A percentile compares a stretch with the other conserved stretches of the same genome.
Evolutionary conservation across 1,284 basidiomycete genomes (phyloP).

Genomic region (Stygiomarasmius scandens): DNA sequence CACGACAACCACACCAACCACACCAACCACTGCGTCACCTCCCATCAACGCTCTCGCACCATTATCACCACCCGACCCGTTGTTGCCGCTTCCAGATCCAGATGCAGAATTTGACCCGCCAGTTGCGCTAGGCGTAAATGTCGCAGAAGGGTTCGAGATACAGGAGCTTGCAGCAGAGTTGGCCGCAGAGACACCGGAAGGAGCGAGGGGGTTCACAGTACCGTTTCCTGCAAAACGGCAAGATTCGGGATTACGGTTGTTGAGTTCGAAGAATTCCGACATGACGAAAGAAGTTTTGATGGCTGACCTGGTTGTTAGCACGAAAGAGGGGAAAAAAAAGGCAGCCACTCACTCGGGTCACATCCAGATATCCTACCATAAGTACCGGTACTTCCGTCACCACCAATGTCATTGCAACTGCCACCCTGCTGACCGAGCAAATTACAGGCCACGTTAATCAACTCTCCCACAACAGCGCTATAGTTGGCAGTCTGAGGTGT

Average conservation of each 20-base stretch:
- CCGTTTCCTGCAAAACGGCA: constrained; percentile 86
- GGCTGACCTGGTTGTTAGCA: constrained; percentile 38
- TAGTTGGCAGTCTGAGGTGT: constrained; percentile 64
- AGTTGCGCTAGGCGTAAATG: constrained; percentile 60
- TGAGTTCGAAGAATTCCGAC: constrained; percentile 76
- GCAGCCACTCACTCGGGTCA: constrained; percentile 59
- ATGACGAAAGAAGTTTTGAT: constrained; percentile 85
- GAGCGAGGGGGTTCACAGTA: constrained; percentile 65
- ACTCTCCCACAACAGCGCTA: constrained; percentile 60
- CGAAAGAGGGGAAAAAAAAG: constrained; percentile 14
- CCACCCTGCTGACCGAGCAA: constrained; percentile 65
- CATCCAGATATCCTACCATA: constrained; percentile 82
- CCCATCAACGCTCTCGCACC: constrained; percentile 33
- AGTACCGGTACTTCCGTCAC: constrained; percentile 71
- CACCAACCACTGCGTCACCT: constrained; percentile 43
- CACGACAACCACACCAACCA: constrained; percentile 41
- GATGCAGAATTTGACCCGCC: constrained; percentile 22
- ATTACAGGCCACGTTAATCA: constrained; percentile 53
- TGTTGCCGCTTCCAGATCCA: constrained; percentile 22
- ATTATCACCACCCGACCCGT: constrained; percentile 25
- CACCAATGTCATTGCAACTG: constrained; percentile 70
- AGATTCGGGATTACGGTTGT: constrained; percentile 57
- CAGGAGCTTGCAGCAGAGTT: constrained; percentile 71
- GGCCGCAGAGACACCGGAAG: constrained; percentile 56
- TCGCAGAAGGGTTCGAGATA: constrained; percentile 66